Percentiles rank a stretch among this genome's conserved stretches.
Evolutionary conservation across 1,284 basidiomycete genomes (phyloP).

Genomic region (Waitea zeae): DNA sequence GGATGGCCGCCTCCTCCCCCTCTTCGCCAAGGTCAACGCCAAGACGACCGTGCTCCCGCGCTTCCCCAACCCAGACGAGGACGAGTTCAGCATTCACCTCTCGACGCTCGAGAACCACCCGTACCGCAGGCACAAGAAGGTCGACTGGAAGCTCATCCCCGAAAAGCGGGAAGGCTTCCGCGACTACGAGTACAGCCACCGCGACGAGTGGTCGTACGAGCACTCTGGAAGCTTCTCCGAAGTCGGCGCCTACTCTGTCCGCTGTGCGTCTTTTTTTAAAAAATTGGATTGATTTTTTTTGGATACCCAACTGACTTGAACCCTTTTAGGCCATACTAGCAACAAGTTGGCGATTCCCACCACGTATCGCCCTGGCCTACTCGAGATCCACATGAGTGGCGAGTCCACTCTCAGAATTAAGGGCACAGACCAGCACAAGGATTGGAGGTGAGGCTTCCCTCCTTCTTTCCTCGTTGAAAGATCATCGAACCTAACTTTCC

Average conservation of each 20-base stretch:
- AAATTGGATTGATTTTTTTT: too few relatives aligned
- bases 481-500: too few relatives aligned
- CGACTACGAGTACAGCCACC: constrained; percentile 14
- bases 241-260: constrained; percentile 11
- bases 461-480: too few relatives aligned
- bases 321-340: constrained; percentile 11
- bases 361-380: constrained; percentile 9
- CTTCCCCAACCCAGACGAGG: constrained; percentile 12
- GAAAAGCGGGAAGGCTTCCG: constrained; percentile 7
- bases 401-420: constrained; percentile 11
- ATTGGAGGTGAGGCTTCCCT: too few relatives aligned
- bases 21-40: constrained; percentile 13
- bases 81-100: constrained; percentile 12
- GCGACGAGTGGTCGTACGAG: constrained; percentile 14
- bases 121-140: constrained; percentile 10
- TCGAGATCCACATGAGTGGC: constrained; percentile 14
- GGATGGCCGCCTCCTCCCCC: constrained; percentile 12
- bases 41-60: constrained; percentile 15
- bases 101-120: constrained; percentile 13
- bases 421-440: constrained; percentile 4
- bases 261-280: constrained; percentile 12
- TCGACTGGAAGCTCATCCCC: constrained; percentile 11
- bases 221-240: constrained; percentile 10
- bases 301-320: background rate
- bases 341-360: constrained; percentile 15